Conservation (phyloP, 257 asterid genomes). For the Salvia splendens region DNA sequence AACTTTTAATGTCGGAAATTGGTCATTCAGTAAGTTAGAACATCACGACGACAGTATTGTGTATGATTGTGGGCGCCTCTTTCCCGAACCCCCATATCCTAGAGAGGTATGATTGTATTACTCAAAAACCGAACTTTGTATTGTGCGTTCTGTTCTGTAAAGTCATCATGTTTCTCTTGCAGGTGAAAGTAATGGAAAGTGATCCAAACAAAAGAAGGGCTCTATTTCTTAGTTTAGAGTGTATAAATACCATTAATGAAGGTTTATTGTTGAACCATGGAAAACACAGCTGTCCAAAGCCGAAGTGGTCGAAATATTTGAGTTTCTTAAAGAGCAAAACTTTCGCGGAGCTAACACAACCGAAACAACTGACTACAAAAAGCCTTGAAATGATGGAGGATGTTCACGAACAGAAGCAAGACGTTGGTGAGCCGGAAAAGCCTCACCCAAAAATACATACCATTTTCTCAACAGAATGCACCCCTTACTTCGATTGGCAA, state of each 20-base stretch:
- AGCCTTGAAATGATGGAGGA: conserved; percentile 79
- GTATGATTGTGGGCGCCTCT: conserved; percentile 83
- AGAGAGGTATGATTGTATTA: conserved; percentile 61
- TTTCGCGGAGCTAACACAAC: conserved; percentile 66
- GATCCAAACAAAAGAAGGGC: conserved; percentile 68
- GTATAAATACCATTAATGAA: conserved; percentile 80
- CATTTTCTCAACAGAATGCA: conserved; percentile 87
- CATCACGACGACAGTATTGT: conserved; percentile 89
- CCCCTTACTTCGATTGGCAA: conserved; percentile 95
- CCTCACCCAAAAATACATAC: conserved; percentile 82
- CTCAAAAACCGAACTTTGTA: not conserved
- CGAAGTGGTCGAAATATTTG: conserved; percentile 82
- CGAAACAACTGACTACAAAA: conserved; percentile 58
- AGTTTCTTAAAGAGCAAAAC: conserved; percentile 86
- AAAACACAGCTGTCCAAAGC: conserved; percentile 76
- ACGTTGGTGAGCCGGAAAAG: conserved; percentile 55
- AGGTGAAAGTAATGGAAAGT: conserved; percentile 70
- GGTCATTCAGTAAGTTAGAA: conserved; percentile 86
- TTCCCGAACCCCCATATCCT: conserved; percentile 98
- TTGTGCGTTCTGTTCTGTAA: not conserved
- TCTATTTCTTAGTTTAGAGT: conserved; percentile 66
- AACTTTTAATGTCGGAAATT: conserved; percentile 84
- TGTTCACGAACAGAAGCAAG: conserved; percentile 42
- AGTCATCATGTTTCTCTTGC: conserved; percentile 25
- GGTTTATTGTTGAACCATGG: conserved; percentile 83